Evolutionary conservation across 2,329 filamentous ascomycete species (phyloP), one percentile per base, ranked within the genome.

Genomic region (Diaporthe vexans): DNA sequence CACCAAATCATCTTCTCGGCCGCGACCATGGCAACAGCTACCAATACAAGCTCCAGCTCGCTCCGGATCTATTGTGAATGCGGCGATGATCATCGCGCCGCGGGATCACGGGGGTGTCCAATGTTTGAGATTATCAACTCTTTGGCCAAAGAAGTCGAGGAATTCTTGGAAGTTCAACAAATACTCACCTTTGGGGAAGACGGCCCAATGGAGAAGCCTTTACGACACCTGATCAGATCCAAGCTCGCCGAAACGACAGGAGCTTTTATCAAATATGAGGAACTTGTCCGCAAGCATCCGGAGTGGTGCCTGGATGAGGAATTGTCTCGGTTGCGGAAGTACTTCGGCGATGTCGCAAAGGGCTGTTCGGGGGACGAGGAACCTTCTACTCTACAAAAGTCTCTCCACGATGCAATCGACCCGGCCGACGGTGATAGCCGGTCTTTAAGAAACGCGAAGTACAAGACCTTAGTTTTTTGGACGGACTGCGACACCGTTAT

Each of bases 231-330:
- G 7, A 10, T n/a, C 13, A 7, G 17, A 19, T 6, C 2, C 3
- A 13, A 26, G 5, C 10, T 40, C 13, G 13, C 3, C 11, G 2
- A 7, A 15, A 24, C 37, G 4, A 10, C 9, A 2, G 2, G 3
- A 4, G 1, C 0, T 2, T 29, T 61, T 13, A 2, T 6, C 6
- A 6, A 11, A n/a, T 9, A 8, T 7, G 6, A 40, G n/a, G 6
- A n/a, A 11, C 3, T 4, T 3, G 26, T 37, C 37, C 10, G n/a
- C 26, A 13, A 26, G 1, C 35, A 61, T n/a, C 57, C 57, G 7
- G 57, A 61, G 37, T 61, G 57, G 57, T 5, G 19, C 1, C 21
- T 61, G 35, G 3, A 11, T 10, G 35, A 29, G 3, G 13, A 43
- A 4, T 24, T 61, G 5, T 19, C 37, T 15, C 40, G 35, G 15